Percentiles rank a stretch among this genome's conserved stretches.
Conservation (phyloP, 768 basidiomycete species). For the Thelephora ganbajun region DNA sequence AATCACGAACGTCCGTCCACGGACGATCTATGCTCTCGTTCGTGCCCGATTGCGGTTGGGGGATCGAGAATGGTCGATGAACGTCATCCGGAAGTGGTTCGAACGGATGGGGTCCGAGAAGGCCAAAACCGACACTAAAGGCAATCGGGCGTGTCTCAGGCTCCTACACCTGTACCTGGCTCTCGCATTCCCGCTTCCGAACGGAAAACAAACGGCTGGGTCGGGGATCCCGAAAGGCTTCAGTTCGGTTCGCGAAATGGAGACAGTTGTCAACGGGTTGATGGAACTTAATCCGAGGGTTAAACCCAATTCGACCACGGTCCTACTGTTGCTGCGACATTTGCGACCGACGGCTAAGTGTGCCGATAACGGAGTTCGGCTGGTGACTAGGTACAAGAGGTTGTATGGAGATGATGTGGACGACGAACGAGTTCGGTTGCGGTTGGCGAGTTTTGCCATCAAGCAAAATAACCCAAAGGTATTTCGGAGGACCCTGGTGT, state of each 20-base stretch:
- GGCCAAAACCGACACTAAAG: slow-evolving; percentile 19
- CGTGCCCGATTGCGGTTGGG: slow-evolving; percentile 28
- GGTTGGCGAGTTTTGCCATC: slow-evolving; percentile 42
- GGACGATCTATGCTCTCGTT: slow-evolving; percentile 29
- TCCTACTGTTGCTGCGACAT: slow-evolving; percentile 42
- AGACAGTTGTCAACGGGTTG: slow-evolving; percentile 29
- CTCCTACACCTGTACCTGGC: slow-evolving; percentile 42
- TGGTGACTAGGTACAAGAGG: slow-evolving; percentile 29
- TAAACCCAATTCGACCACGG: slow-evolving; percentile 42
- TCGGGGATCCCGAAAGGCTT: slow-evolving; percentile 16
- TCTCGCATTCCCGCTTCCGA: slow-evolving; percentile 2
- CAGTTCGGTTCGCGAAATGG: slow-evolving; percentile 28
- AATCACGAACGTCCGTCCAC: slow-evolving; percentile 2
- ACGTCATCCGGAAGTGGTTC: slow-evolving; percentile 33
- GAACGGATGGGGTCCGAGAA: slow-evolving; percentile 25
- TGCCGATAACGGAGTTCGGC: slow-evolving; percentile 36
- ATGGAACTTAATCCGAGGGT: slow-evolving; percentile 33
- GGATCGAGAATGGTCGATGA: slow-evolving; percentile 24
- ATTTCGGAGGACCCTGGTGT: neutral
- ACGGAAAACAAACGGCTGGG: too few relatives aligned
- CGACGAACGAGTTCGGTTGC: slow-evolving; percentile 45
- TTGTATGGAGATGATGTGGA: slow-evolving; percentile 44
- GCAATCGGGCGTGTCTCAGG: slow-evolving; percentile 26
- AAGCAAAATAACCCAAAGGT: slow-evolving; percentile 27
- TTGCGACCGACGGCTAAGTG: slow-evolving; percentile 34